These are phyloP conservation scores for Rhytidhysteron rufulum DNA, from an alignment of 2,329 filamentous ascomycete genomes.

Conservation along the genomic window DNA sequence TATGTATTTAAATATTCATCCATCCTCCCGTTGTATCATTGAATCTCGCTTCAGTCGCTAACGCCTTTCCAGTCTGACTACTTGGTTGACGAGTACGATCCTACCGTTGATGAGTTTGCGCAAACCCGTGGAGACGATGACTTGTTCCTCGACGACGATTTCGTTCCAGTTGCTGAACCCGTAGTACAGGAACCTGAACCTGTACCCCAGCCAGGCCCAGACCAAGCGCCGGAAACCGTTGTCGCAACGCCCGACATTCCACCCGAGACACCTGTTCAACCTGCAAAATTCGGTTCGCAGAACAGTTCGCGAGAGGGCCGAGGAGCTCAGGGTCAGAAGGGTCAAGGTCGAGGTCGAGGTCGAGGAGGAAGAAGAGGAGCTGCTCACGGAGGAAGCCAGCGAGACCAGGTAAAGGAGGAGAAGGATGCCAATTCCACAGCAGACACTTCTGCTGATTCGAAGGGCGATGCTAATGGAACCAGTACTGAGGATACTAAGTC, in stretches of 20 bases:
- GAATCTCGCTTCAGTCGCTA: not conserved
- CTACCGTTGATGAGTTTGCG: constrained; percentile 43
- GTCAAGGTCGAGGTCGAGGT: constrained; percentile 7
- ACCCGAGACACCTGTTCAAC: constrained; percentile 14
- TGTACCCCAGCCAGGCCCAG: constrained; percentile 14
- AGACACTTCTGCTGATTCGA: not conserved
- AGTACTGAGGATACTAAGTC: not conserved
- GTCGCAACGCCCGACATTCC: constrained; percentile 6
- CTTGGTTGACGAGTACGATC: constrained; percentile 16
- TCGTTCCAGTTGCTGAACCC: constrained; percentile 44
- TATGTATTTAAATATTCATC: no score
- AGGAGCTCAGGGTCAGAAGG: constrained; percentile 20
- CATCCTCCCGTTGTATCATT: not conserved
- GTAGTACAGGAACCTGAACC: constrained; percentile 33
- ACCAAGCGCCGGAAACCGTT: constrained; percentile 16
- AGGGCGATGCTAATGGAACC: not conserved
- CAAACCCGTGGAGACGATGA: constrained; percentile 50
- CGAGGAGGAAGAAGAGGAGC: constrained; percentile 9
- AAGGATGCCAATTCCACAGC: constrained; percentile 12
- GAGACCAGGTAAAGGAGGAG: constrained; percentile 17
- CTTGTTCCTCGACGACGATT: constrained; percentile 50
- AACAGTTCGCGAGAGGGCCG: constrained; percentile 25
- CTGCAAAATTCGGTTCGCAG: constrained; percentile 21
- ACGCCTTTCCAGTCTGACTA: not conserved
- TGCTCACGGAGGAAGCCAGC: constrained; percentile 6